Percentiles rank a stretch among this genome's conserved stretches.
Conservation (phyloP, 2,329 filamentous ascomycete species). For the Cercospora janseana region DNA sequence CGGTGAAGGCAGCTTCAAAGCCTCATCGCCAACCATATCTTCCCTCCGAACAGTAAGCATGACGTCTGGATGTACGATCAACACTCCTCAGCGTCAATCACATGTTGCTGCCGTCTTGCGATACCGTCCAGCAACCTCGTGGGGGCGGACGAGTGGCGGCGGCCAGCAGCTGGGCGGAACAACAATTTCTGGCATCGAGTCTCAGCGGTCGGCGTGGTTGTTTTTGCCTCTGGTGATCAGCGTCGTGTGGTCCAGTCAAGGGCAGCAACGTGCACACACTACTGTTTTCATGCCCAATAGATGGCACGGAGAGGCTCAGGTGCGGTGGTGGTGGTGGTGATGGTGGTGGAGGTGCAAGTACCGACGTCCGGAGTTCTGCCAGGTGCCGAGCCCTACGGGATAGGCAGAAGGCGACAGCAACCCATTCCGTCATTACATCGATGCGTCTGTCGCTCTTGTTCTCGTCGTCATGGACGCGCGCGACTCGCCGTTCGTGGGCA, state of each 20-base stretch:
- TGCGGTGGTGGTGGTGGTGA: conserved; percentile 10
- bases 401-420: too few species aligned
- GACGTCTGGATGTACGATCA: neutral
- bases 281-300: conserved; percentile 4
- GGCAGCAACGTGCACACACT: neutral
- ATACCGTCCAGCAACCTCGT: neutral
- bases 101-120: neutral
- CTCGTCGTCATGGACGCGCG: conserved; percentile 1
- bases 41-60: neutral
- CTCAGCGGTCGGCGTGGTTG: conserved; percentile 11
- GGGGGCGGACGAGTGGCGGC: neutral
- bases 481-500: neutral
- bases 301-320: neutral
- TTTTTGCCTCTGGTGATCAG: conserved; percentile 3
- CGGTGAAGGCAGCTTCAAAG: conserved; percentile 1
- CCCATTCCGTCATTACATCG: too few species aligned
- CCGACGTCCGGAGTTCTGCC: conserved; percentile 13
- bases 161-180: too few species aligned
- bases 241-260: neutral
- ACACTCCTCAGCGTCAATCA: neutral
- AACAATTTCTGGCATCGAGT: conserved; percentile 1
- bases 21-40: too few species aligned
- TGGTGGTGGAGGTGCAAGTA: conserved; percentile 6
- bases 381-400: too few species aligned
- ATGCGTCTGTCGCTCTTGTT: neutral